A percentile compares a stretch with the other conserved stretches of the same genome.
Evolutionary conservation across 1,284 basidiomycete genomes (phyloP).

Genomic region (Ganoderma sp.): DNA sequence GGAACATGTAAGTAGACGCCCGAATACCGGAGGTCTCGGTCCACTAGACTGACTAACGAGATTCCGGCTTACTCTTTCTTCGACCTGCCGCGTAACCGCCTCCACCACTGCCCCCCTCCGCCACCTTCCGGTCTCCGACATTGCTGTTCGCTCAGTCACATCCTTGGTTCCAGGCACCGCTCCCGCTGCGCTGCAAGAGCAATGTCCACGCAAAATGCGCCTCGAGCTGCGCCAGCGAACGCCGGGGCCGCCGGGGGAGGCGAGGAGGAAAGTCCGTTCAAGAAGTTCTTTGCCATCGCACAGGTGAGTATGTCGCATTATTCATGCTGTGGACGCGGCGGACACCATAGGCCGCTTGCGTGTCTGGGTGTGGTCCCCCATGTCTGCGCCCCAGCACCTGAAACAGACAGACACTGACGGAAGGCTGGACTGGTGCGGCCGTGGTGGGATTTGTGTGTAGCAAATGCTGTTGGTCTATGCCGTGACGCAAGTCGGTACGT

Average conservation of each 20-base stretch:
- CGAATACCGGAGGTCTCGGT: neutral
- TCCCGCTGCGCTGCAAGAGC: slow-evolving; percentile 20
- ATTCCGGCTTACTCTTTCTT: neutral
- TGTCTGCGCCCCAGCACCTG: neutral
- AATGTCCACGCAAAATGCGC: slow-evolving; percentile 36
- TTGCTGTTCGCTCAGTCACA: neutral
- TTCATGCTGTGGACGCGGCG: slow-evolving; percentile 2
- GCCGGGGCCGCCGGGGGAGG: slow-evolving; percentile 24
- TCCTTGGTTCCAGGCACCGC: slow-evolving; percentile 7
- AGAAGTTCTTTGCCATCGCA: slow-evolving; percentile 47
- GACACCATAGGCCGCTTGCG: neutral
- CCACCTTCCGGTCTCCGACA: neutral
- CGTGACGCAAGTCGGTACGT: slow-evolving; percentile 66
- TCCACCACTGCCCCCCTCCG: slow-evolving; percentile 1
- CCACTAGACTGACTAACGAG: neutral
- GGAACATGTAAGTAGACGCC: neutral
- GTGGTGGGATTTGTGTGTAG: slow-evolving; percentile 43
- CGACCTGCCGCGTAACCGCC: neutral
- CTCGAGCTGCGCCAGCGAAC: slow-evolving; percentile 32
- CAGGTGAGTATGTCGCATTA: slow-evolving; percentile 48
- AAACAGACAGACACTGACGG: slow-evolving; percentile 13
- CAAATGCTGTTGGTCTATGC: slow-evolving; percentile 71
- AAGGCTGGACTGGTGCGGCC: neutral
- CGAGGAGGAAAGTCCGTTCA: slow-evolving; percentile 38
- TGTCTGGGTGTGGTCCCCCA: no score